Base-by-base conservation (phyloP, 2,329 filamentous ascomycete genomes). In the Ceratocystis albifundus region DNA sequence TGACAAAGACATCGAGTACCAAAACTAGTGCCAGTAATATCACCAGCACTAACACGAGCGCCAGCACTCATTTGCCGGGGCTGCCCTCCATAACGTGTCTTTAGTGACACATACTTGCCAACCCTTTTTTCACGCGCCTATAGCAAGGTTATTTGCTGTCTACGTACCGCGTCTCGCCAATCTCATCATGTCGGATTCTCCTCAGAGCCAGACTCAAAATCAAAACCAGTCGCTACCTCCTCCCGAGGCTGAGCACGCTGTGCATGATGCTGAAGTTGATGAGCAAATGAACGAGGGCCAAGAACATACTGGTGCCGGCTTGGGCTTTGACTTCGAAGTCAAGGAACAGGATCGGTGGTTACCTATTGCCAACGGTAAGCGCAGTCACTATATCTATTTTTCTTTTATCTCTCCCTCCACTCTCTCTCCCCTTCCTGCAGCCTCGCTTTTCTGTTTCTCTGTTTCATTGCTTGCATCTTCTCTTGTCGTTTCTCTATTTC, bases 271-370 rank as follows among this genome's bases (percentile, higher is more conserved):
- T 82, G 91, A 94, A 80, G 90, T 95, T 82, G 90, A 94, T 82
- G 87, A 87, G 82, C 88, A 88, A 84, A 95, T 96, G 89, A 91
- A 95, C 80, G 89, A 91, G 77, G 80, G 83, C 79, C 84, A 87
- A 78, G 87, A 89, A 80, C 83, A 85, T 86, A 88, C 90, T 80
- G 82, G 82, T 76, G 83, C 83, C 77, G 87, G 84, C 76, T 82
- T 88, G 78, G 86, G 81, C 78, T 90, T 90, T 76, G 93, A 97
- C 80, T 96, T 96, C 77, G 93, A 97, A 80, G 93, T 97, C 78
- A 97, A 97, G 83, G 94, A 99, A 80, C 94, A 99, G 80, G 94
- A 99, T 80, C 84, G 94, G 83, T 99, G 94, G 94, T 85, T 99
- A 77, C 94, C 94, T 76, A 99, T 99, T 84, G 94, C 94, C 80